Percentiles rank a stretch among this genome's conserved stretches.
These are phyloP conservation scores for Carex pumila DNA, from an alignment of 176 grass and related monocot genomes.

Conservation along the genomic window DNA sequence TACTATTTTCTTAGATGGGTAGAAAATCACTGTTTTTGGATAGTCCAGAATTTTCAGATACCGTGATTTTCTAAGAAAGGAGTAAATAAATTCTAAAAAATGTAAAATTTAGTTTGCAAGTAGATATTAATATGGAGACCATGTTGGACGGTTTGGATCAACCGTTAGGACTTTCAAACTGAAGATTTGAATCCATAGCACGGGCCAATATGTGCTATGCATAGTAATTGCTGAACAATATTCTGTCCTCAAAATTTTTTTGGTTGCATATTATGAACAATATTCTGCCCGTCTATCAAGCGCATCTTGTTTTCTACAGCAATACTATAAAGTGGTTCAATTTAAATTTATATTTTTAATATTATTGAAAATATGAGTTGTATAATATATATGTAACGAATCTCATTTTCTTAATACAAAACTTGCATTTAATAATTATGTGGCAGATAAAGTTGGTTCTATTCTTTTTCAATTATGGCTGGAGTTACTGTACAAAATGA, in stretches of 20 bases:
- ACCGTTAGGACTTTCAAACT: too few species aligned
- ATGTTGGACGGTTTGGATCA: too few species aligned
- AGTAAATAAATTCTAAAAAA: too few species aligned
- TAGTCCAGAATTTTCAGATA: too few species aligned
- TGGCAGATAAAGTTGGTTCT: not conserved
- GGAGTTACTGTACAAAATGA: not conserved
- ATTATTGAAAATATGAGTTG: not conserved
- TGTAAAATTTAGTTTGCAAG: too few species aligned
- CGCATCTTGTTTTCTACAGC: not conserved
- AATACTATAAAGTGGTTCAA: not conserved
- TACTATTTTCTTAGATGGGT: too few species aligned
- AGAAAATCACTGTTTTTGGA: too few species aligned
- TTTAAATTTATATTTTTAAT: not conserved
- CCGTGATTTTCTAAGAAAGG: too few species aligned
- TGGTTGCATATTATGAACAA: not conserved
- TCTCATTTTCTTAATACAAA: not conserved
- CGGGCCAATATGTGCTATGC: too few species aligned
- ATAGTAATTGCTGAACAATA: too few species aligned
- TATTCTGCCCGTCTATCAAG: not conserved
- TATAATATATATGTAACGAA: not conserved
- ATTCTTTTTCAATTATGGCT: not conserved
- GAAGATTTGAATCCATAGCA: too few species aligned
- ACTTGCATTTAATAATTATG: not conserved
- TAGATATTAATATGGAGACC: too few species aligned
- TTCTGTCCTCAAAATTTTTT: not conserved